These are phyloP conservation scores for Roridomyces roridus DNA, from an alignment of 768 basidiomycete species.

Conservation along the genomic window DNA sequence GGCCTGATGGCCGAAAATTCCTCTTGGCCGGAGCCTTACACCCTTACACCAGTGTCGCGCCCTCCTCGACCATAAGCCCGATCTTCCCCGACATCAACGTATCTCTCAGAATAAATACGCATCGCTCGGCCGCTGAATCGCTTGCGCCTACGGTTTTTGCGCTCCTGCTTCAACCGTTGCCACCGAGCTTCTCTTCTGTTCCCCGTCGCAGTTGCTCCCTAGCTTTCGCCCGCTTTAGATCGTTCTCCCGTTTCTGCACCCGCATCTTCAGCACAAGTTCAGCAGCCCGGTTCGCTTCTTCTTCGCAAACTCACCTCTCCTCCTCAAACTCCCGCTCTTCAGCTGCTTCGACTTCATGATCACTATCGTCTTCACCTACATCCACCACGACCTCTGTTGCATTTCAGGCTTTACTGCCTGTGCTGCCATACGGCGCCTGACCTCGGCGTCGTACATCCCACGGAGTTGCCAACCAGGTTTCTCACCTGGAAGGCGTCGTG, in stretches of 20 bases:
- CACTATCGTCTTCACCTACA: conserved; percentile 13
- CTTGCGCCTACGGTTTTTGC: no score
- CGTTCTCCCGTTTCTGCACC: conserved; percentile 7
- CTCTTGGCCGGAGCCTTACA: no score
- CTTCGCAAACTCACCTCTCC: no score
- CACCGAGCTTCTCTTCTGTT: conserved; percentile 6
- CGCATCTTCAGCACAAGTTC: conserved; percentile 9
- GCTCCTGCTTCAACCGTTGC: conserved; percentile 12
- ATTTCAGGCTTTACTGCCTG: conserved; percentile 18
- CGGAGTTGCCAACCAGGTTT: background rate
- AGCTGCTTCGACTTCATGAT: conserved; percentile 8
- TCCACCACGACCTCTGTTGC: no score
- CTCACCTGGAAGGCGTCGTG: background rate
- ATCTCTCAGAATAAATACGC: no score
- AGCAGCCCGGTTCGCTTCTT: conserved; percentile 5
- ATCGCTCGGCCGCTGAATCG: no score
- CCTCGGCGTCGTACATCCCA: conserved; percentile 4
- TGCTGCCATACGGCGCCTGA: background rate
- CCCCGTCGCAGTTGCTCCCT: conserved; percentile 3
- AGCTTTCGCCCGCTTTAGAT: background rate
- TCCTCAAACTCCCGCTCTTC: conserved; percentile 3
- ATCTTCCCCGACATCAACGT: no score
- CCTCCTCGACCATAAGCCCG: no score
- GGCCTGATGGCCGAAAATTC: no score
- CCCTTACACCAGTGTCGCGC: no score